A percentile compares a stretch with the other conserved stretches of the same genome.
These are phyloP conservation scores for Penicillium hesseltinei DNA, from an alignment of 2,329 filamentous ascomycete species.

Conservation along the genomic window DNA sequence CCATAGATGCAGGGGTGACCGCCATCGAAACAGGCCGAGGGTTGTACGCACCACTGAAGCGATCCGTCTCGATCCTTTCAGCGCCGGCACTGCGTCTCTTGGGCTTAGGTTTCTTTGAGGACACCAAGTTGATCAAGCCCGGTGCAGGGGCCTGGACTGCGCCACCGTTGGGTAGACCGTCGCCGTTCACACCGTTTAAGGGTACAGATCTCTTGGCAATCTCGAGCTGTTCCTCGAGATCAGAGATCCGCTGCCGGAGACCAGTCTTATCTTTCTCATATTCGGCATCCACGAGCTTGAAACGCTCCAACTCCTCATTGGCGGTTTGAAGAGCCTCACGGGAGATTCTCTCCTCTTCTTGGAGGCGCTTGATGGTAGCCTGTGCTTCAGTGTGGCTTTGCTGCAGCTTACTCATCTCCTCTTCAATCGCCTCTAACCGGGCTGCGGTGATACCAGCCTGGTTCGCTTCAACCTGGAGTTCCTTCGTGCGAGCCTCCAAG, in stretches of 20 bases:
- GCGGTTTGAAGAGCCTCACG: slow-evolving; percentile 78
- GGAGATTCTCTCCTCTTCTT: slow-evolving; percentile 87
- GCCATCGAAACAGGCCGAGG: slow-evolving; percentile 97
- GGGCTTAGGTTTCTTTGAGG: slow-evolving; percentile 91
- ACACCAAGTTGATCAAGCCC: slow-evolving; percentile 93
- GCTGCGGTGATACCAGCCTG: slow-evolving; percentile 95
- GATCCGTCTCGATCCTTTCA: slow-evolving; percentile 79
- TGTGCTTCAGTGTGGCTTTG: slow-evolving; percentile 85
- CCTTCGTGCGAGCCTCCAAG: slow-evolving; percentile 84
- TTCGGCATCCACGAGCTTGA: slow-evolving; percentile 70
- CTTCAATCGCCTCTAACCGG: slow-evolving; percentile 84
- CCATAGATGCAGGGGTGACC: slow-evolving; percentile 50
- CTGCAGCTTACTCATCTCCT: slow-evolving; percentile 91
- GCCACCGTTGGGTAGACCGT: slow-evolving; percentile 64
- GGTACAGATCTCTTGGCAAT: slow-evolving; percentile 75
- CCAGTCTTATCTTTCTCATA: slow-evolving; percentile 83
- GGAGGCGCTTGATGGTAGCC: slow-evolving; percentile 85
- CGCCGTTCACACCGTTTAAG: slow-evolving; percentile 58
- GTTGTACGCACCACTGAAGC: slow-evolving; percentile 90
- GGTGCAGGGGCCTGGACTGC: slow-evolving; percentile 56
- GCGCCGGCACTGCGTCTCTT: slow-evolving; percentile 79
- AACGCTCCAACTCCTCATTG: slow-evolving; percentile 75
- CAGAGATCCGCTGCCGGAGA: slow-evolving; percentile 81
- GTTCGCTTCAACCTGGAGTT: slow-evolving; percentile 94
- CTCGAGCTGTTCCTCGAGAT: slow-evolving; percentile 90